Evolutionary conservation across 2,329 filamentous ascomycete species (phyloP).

Genomic region (Pyrenophora tritici-repentis): DNA sequence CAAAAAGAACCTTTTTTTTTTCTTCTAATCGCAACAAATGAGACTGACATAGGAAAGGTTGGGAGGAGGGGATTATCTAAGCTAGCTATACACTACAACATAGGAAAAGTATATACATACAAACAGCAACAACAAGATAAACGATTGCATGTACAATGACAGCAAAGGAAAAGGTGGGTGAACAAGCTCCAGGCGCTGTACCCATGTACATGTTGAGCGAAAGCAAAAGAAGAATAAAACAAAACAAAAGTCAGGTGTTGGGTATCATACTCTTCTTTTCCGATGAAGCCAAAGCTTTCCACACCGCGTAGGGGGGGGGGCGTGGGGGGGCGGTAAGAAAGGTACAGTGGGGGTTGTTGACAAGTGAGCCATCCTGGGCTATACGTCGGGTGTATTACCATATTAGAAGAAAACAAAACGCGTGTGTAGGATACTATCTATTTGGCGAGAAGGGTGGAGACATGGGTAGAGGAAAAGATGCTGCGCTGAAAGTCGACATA

Average conservation of each 20-base stretch:
- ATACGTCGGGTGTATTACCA: slow-evolving; percentile 1
- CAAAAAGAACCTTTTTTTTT: too few species aligned
- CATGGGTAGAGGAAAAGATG: background rate
- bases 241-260: background rate
- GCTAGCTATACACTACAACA: too few species aligned
- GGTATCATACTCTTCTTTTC: background rate
- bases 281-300: background rate
- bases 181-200: background rate
- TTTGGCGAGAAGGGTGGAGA: background rate
- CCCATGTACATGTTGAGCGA: background rate
- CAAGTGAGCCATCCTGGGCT: slow-evolving; percentile 7
- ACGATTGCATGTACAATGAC: too few species aligned
- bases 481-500: too few species aligned
- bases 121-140: too few species aligned
- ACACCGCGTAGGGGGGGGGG: background rate
- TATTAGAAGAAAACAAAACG: background rate
- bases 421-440: background rate
- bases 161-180: background rate
- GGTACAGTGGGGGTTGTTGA: background rate
- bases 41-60: too few species aligned
- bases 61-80: too few species aligned
- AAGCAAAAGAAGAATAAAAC: background rate
- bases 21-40: too few species aligned
- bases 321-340: background rate
- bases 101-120: too few species aligned